Evolutionary conservation across 345 rosid genomes (phyloP).

Genomic region (Bruguiera parviflora): DNA sequence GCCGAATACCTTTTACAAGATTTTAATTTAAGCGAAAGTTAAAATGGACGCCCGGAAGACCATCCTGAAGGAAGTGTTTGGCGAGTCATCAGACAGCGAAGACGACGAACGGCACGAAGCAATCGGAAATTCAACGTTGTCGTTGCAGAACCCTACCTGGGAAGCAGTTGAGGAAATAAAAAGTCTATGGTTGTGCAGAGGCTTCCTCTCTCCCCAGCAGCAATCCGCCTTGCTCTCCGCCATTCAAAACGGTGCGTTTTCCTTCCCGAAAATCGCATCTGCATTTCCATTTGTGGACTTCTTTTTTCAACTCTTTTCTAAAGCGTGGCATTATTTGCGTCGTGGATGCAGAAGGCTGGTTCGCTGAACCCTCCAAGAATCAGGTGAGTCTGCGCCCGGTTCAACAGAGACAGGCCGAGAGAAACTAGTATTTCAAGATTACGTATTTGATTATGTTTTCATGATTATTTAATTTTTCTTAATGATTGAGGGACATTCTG

Average conservation of each 20-base stretch:
- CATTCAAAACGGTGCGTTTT: slow-evolving; percentile 48
- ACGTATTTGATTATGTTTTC: too few species aligned
- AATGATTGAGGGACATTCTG: too few species aligned
- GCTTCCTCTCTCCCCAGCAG: slow-evolving; percentile 56
- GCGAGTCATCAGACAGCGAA: slow-evolving; percentile 72
- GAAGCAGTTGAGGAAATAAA: slow-evolving; percentile 45
- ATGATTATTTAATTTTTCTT: too few species aligned
- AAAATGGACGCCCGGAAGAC: slow-evolving; percentile 19
- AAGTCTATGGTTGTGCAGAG: slow-evolving; percentile 66
- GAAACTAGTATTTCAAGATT: too few species aligned
- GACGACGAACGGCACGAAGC: slow-evolving; percentile 15
- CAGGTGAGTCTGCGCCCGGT: slow-evolving; percentile 46
- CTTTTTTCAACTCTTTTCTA: neutral
- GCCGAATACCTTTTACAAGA: too few species aligned
- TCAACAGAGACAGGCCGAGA: too few species aligned
- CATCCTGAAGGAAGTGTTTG: slow-evolving; percentile 48
- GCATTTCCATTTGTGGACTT: neutral
- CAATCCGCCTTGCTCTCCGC: slow-evolving; percentile 57
- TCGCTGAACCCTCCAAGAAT: slow-evolving; percentile 59
- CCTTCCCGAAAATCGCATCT: neutral
- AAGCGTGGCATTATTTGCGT: neutral
- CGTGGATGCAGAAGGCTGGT: slow-evolving; percentile 72
- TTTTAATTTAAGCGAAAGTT: neutral
- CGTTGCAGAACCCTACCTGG: slow-evolving; percentile 37
- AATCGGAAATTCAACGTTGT: slow-evolving; percentile 9